Evolutionary conservation across 371 early-diverging fungal genomes (phyloP), one percentile per base, ranked within the genome.

Genomic region (Mucor saturninus): DNA sequence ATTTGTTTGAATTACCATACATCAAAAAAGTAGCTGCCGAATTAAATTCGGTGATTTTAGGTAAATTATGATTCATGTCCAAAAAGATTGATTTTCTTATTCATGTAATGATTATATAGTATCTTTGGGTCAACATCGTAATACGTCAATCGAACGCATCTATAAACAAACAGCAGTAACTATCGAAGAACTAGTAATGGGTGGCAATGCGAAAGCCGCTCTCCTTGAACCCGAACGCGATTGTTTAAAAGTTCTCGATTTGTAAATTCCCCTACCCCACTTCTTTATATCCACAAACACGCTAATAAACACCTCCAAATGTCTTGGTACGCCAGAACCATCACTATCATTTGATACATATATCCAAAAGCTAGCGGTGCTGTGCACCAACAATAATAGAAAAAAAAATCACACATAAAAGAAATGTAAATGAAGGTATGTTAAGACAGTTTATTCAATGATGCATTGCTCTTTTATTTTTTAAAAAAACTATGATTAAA

Each of bases 21-120:
- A 68, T 71, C 11, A 67, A 74, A 63, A 35, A 77, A 11, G 76
- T 92, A 31, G 93, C 91, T 14, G 81, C 83, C 30, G 75, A 83
- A 9, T 73, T 93, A 13, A 92, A 93, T 64, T 70, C 79, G 40
- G 92, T 91, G 6, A 90, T 95, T 51, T 74, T 92, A 13, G 84
- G 85, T 85, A 72, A 67, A 74, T 51, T 11, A 1, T 26, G 32
- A 26, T 13, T 6, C 15, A 15, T 15, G 8, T 32, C 21, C 0
- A 21, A 21, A n/a, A 42, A 42, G 3, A 42, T 0, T 42, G n/a
- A 2, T 10, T 11, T 42, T 21, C 21, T 42, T 15, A 28, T 15
- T n/a, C 37, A 40, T 28, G 43, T 29, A 35, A 40, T 40, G 40
- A 53, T 53, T 8, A 11, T 51, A 30, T 28, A 75, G 77, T 62